These are phyloP conservation scores for Elaeis guineensis DNA, from an alignment of 176 grass and related monocot species.

Conservation along the genomic window DNA sequence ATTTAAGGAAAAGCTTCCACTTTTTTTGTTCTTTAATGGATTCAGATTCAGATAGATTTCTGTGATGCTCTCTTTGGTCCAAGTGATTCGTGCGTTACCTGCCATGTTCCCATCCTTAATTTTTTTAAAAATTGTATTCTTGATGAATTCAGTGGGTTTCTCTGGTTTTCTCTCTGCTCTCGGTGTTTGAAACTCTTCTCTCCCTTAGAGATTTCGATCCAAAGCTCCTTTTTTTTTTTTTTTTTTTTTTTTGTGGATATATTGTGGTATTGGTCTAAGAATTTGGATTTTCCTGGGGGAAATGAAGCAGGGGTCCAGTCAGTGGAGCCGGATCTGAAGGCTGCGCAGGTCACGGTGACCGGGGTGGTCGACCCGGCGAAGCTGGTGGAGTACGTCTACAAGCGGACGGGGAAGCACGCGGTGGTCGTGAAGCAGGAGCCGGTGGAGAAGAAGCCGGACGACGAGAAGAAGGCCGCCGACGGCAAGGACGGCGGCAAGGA, in stretches of 20 bases:
- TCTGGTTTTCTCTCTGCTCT: not conserved
- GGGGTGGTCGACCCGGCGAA: conserved; percentile 51
- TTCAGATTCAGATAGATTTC: no score
- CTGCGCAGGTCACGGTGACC: conserved; percentile 62
- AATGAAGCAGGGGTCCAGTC: conserved; percentile 63
- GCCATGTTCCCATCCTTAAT: no score
- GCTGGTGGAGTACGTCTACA: conserved; percentile 70
- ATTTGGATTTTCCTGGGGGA: conserved; percentile 6
- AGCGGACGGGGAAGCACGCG: conserved; percentile 81
- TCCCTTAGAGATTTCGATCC: no score
- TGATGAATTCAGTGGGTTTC: not conserved
- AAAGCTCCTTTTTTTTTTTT: no score
- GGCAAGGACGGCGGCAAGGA: conserved; percentile 28
- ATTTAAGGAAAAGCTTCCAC: no score
- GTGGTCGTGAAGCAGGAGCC: conserved; percentile 58
- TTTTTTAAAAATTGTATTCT: no score
- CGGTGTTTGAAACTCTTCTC: no score
- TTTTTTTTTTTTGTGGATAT: no score
- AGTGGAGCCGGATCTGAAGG: conserved; percentile 47
- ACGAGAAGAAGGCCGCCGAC: conserved; percentile 10
- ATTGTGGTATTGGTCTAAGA: not conserved
- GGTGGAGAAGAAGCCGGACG: conserved; percentile 9
- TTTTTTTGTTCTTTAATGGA: no score
- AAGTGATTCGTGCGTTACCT: no score
- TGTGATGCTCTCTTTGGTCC: no score